These are phyloP conservation scores for Linum lewisii DNA, from an alignment of 345 rosid species.

Conservation along the genomic window DNA sequence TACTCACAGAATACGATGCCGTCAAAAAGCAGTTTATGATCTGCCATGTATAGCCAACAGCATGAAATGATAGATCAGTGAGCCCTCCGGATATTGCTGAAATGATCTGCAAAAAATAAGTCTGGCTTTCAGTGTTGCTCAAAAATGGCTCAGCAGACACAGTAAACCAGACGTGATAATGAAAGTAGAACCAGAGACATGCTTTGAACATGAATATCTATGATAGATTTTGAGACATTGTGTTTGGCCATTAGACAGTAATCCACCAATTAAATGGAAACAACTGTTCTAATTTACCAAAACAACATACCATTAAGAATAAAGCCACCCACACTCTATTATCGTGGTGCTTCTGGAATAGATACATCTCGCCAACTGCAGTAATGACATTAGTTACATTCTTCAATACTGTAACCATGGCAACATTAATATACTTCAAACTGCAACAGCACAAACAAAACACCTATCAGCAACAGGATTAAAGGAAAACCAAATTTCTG, in stretches of 20 bases:
- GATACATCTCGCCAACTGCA: slow-evolving; percentile 95
- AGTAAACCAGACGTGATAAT: neutral
- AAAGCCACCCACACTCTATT: slow-evolving; percentile 94
- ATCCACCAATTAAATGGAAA: too few species aligned
- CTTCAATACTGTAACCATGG: slow-evolving; percentile 97
- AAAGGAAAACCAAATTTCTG: neutral
- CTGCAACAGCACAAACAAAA: slow-evolving; percentile 37
- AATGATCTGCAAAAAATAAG: slow-evolving; percentile 45
- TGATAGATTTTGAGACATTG: too few species aligned
- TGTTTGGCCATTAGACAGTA: too few species aligned
- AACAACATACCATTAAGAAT: slow-evolving; percentile 73
- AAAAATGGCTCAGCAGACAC: neutral
- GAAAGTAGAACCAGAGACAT: neutral
- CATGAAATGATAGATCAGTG: slow-evolving; percentile 83
- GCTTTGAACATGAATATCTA: too few species aligned
- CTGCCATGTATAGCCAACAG: slow-evolving; percentile 94
- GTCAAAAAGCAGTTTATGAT: slow-evolving; percentile 80
- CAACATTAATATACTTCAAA: slow-evolving; percentile 91
- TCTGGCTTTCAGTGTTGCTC: neutral
- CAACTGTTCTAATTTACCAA: neutral
- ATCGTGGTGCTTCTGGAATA: slow-evolving; percentile 81
- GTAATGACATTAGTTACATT: slow-evolving; percentile 96
- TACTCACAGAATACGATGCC: slow-evolving; percentile 91
- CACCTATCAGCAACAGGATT: slow-evolving; percentile 5
- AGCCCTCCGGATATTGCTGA: slow-evolving; percentile 97